Conservation (phyloP, 192 early-diverging fungal species). For the Powellomyces hirtus region DNA sequence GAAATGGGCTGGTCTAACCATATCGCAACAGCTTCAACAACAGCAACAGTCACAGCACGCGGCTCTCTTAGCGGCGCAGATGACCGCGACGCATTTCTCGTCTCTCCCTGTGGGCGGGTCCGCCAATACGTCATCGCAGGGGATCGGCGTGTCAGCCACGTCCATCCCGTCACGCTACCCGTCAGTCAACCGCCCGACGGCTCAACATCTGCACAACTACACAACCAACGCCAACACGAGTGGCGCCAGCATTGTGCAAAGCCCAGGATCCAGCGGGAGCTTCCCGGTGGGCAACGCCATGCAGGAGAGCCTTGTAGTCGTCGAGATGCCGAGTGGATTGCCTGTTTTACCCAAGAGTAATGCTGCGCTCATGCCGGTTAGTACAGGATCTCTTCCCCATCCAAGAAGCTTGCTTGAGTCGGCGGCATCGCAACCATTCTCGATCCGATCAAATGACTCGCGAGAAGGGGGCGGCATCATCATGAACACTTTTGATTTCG, state of each 20-base stretch:
- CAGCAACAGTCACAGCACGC: not conserved
- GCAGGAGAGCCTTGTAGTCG: not conserved
- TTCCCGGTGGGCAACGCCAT: not conserved
- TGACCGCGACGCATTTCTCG: not conserved
- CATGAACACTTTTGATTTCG: conserved; percentile 11
- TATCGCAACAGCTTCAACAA: conserved; percentile 10
- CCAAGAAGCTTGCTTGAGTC: not conserved
- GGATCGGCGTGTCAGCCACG: not conserved
- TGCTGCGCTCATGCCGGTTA: not conserved
- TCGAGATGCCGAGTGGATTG: not conserved
- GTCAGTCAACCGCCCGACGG: not conserved
- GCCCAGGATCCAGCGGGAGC: not conserved
- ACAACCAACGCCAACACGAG: not conserved
- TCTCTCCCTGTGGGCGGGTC: not conserved
- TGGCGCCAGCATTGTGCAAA: not conserved
- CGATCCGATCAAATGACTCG: not conserved
- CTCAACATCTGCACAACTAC: not conserved
- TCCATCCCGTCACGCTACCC: not conserved
- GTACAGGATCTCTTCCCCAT: too few species aligned
- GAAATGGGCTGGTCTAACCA: conserved; percentile 26
- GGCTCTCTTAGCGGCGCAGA: not conserved
- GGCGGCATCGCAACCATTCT: not conserved
- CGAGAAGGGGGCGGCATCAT: conserved; percentile 7
- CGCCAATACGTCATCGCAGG: not conserved
- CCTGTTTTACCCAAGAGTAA: not conserved